These are phyloP conservation scores for Ottelia alismoides DNA, from an alignment of 106 monocot species.

Conservation along the genomic window DNA sequence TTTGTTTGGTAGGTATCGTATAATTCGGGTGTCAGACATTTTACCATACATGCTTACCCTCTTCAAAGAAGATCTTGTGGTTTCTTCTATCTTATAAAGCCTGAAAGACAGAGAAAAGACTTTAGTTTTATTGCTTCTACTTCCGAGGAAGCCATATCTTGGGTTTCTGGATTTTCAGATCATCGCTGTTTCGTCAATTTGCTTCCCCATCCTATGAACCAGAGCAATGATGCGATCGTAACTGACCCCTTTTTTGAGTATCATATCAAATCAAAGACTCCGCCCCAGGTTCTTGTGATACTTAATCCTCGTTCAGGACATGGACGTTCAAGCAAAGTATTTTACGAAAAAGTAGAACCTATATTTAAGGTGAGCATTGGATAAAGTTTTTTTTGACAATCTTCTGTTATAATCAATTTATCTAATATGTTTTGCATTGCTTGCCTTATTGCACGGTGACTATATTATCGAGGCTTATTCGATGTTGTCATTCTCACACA, in stretches of 20 bases:
- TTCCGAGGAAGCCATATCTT: slow-evolving; percentile 65
- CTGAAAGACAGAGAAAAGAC: slow-evolving; percentile 57
- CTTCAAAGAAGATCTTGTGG: slow-evolving; percentile 34
- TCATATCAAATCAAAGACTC: slow-evolving; percentile 71
- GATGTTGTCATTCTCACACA: no score
- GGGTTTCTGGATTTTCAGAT: slow-evolving; percentile 86
- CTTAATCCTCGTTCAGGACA: slow-evolving; percentile 94
- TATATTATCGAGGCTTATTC: no score
- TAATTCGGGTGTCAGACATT: slow-evolving; percentile 58
- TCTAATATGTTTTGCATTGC: no score
- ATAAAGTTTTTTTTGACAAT: no score
- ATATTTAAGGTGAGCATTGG: slow-evolving; percentile 62
- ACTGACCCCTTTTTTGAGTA: slow-evolving; percentile 57
- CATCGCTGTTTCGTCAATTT: slow-evolving; percentile 75
- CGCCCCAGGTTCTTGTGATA: slow-evolving; percentile 72
- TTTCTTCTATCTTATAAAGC: slow-evolving; percentile 48
- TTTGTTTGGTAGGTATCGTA: slow-evolving; percentile 57
- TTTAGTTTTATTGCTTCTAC: slow-evolving; percentile 74
- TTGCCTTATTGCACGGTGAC: no score
- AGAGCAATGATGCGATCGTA: slow-evolving; percentile 30
- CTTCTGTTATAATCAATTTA: no score
- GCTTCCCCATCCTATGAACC: slow-evolving; percentile 80
- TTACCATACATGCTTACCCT: slow-evolving; percentile 83
- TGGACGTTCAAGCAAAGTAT: slow-evolving; percentile 88
- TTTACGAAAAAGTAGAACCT: slow-evolving; percentile 85